These are phyloP conservation scores for Zymoseptoria crescenta DNA, from an alignment of 2,329 filamentous ascomycete genomes.

Conservation along the genomic window DNA sequence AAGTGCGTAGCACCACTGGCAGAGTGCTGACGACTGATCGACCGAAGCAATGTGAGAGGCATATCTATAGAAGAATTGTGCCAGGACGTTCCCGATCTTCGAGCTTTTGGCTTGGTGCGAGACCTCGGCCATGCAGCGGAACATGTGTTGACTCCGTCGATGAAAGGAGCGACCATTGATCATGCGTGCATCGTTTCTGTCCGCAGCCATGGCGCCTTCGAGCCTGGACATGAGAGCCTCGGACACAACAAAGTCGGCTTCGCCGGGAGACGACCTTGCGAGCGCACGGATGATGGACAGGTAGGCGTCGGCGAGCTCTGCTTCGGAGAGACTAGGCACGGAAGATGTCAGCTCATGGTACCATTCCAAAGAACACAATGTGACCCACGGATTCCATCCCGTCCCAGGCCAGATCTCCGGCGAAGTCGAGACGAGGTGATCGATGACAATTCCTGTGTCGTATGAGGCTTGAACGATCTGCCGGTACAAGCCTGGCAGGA, in stretches of 20 bases:
- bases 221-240: conserved; percentile 2
- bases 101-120: conserved; percentile 3
- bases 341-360: not conserved
- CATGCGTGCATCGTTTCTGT: not conserved
- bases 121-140: conserved; percentile 6
- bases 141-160: conserved; percentile 5
- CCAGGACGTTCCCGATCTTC: conserved; percentile 5
- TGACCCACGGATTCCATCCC: conserved; percentile 4
- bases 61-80: conserved; percentile 4
- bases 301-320: conserved; percentile 6
- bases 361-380: not conserved
- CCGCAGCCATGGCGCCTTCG: not conserved
- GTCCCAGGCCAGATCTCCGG: conserved; percentile 6
- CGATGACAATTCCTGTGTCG: conserved; percentile 3
- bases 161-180: not conserved
- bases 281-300: conserved; percentile 4
- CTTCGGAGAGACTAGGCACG: not conserved
- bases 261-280: conserved; percentile 2
- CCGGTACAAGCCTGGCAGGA: conserved; percentile 3
- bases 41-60: conserved; percentile 1
- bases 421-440: conserved; percentile 4
- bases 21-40: conserved; percentile 1
- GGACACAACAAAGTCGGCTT: conserved; percentile 2
- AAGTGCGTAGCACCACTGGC: conserved; percentile 10
- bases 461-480: not conserved